These are phyloP conservation scores for Yamadazyma diddensiae DNA, from an alignment of 1,139 yeast species.

Conservation along the genomic window DNA sequence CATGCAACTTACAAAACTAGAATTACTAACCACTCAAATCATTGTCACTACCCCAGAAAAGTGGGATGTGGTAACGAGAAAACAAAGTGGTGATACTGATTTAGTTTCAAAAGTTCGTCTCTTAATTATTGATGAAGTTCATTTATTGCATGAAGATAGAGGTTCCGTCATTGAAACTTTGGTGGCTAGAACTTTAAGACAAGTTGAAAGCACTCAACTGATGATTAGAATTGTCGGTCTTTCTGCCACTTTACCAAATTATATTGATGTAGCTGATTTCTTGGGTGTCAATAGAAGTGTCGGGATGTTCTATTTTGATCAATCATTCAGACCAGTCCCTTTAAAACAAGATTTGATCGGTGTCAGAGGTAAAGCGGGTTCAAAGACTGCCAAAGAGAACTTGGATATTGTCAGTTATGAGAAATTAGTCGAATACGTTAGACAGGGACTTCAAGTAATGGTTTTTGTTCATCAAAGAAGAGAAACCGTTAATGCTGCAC, in stretches of 20 bases:
- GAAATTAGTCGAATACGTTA: slow-evolving; percentile 64
- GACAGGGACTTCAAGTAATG: slow-evolving; percentile 87
- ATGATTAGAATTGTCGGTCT: slow-evolving; percentile 96
- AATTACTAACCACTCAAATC: slow-evolving; percentile 75
- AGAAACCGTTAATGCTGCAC: slow-evolving; percentile 84
- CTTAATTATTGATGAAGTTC: slow-evolving; percentile 93
- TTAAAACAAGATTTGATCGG: slow-evolving; percentile 86
- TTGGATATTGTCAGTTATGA: slow-evolving; percentile 77
- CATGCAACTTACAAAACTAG: slow-evolving; percentile 70
- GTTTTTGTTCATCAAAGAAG: slow-evolving; percentile 94
- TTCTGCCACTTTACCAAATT: slow-evolving; percentile 95
- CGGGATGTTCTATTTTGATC: slow-evolving; percentile 94
- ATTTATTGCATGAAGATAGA: slow-evolving; percentile 92
- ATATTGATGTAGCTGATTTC: slow-evolving; percentile 92
- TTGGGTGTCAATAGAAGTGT: slow-evolving; percentile 84
- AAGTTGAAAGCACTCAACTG: slow-evolving; percentile 89
- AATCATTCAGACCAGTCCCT: slow-evolving; percentile 92
- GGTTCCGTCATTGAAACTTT: slow-evolving; percentile 96
- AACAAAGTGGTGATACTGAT: slow-evolving; percentile 81
- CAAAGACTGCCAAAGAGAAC: slow-evolving; percentile 68
- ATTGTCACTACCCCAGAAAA: slow-evolving; percentile 94
- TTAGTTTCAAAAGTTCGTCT: slow-evolving; percentile 81
- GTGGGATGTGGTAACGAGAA: slow-evolving; percentile 97
- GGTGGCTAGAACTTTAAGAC: slow-evolving; percentile 92
- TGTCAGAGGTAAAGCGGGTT: slow-evolving; percentile 75